Evolutionary conservation across 2,329 filamentous ascomycete genomes (phyloP), one percentile per base, ranked within the genome.

Genomic region (Elsinoe fawcettii): DNA sequence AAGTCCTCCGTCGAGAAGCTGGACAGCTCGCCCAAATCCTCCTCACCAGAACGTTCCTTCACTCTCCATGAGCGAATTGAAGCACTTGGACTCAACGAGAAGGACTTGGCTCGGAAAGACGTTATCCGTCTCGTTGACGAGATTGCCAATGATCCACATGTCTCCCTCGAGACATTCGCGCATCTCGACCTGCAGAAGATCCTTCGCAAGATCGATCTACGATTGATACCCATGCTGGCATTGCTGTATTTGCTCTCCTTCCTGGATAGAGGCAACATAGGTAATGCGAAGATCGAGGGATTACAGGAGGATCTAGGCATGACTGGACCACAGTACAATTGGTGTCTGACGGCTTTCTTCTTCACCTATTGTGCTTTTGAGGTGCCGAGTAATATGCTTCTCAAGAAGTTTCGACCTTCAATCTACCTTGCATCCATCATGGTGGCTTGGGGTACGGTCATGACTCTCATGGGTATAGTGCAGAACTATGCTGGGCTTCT

Each of bases 321-420:
- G 41, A 61, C 60, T 9, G 63, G 63, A n/a, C 30, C 60, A 27
- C 76, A 85, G 62, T 86, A 86, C 57, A 73, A 86, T 1, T 59
- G 59, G 59, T 58, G 56, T 2, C 61, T 74, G 34, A 70, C 69
- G 8, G 64, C 71, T 37, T 75, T 74, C 66, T 75, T 74, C 66
- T 66, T 71, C 32, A 66, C 70, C 6, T 75, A 74, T 60, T 66
- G 66, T 12, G 59, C 69, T 16, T 69, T 73, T 53, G 72, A 74
- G 56, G 66, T 71, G 2, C 69, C 71, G n/a, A 70, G 66, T 36
- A 74, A 75, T 58, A 62, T 75, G 16, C 61, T 74, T 23, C 65
- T 76, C 53, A 74, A 73, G 51, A 65, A 63, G 39, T 63, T 77
- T 56, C 44, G 59, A 11, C 59, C 59, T 12, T 59, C 56, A 5